A percentile compares a stretch with the other conserved stretches of the same genome.
Evolutionary conservation across 768 basidiomycete genomes (phyloP).

Genomic region (Termitomyces eurrhizus): DNA sequence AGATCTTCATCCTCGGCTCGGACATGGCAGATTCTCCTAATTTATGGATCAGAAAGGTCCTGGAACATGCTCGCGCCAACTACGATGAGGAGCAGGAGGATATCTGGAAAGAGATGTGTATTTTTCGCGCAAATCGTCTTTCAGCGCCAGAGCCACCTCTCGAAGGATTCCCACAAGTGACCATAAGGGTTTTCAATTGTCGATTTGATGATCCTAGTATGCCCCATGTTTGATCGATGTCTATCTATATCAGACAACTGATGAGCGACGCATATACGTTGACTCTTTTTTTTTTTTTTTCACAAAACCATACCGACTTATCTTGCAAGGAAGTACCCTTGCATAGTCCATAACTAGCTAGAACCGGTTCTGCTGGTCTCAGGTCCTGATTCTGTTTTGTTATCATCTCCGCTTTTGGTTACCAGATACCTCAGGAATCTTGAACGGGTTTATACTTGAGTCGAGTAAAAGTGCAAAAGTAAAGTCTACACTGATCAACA

Average conservation of each 20-base stretch:
- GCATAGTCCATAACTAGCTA: not conserved
- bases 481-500: not conserved
- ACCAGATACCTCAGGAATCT: not conserved
- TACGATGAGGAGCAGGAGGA: not conserved
- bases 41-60: not conserved
- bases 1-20: constrained; percentile 2
- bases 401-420: not conserved
- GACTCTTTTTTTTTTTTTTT: not conserved
- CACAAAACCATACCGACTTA: no score
- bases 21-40: constrained; percentile 4
- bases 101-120: not conserved
- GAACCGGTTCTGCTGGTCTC: not conserved
- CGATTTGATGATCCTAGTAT: not conserved
- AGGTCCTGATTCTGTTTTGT: not conserved
- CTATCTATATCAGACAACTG: not conserved
- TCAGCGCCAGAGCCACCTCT: not conserved
- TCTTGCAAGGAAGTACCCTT: not conserved
- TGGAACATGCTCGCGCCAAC: constrained; percentile 1
- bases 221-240: not conserved
- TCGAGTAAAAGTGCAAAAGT: not conserved
- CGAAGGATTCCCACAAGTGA: not conserved
- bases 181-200: not conserved
- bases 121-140: not conserved
- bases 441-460: not conserved
- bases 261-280: not conserved